Base-by-base conservation (phyloP, 2,329 filamentous ascomycete genomes). In the Sarocladiaceae sp. region DNA sequence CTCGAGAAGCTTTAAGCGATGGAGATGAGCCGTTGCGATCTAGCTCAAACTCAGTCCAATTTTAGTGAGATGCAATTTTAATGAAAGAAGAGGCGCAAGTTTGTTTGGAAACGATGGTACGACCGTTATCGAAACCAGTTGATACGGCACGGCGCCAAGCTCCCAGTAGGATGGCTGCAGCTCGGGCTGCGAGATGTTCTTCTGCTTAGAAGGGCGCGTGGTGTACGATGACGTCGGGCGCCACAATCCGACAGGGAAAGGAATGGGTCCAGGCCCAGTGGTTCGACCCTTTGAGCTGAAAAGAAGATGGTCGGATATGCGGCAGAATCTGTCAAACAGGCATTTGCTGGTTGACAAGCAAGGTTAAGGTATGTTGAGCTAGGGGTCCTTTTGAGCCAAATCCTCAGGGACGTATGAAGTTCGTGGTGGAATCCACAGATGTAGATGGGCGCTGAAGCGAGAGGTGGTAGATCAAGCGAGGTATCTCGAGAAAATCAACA, bases 181-280 rank as follows among this genome's bases (percentile, higher is more conserved):
- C 4, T 22, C 20, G 15, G 8, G 17, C 23, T n/a, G 23, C 23
- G 10, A 26, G 40, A 11, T 12, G 13, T 26, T 44, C n/a, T 12
- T 4, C 7, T 44, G 40, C 22, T n/a, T 26, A 44, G 23, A 15
- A n/a, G 23, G 28, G 13, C 12, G 22, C 13, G n/a, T 44, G 40
- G 40, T 44, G 40, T 23, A 44, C 15, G 40, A 44, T 44, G 40
- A 44, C 40, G 40, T 44, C 40, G 40, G 26, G 12, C 40, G 23
- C 40, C 20, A 11, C 10, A 20, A 20, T 15, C 22, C 22, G 7
- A 44, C 23, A 17, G 28, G 40, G 37, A 17, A 40, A 22, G 37
- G 37, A 7, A 22, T 40, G 10, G 8, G 37, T 12, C 17, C 11
- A 4, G 35, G n/a, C 37, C 37, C 37, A 4, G 20, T 20, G 10